Conservation (phyloP, 2,329 filamentous ascomycete species). For the Ceratocystis eucalypticola region DNA sequence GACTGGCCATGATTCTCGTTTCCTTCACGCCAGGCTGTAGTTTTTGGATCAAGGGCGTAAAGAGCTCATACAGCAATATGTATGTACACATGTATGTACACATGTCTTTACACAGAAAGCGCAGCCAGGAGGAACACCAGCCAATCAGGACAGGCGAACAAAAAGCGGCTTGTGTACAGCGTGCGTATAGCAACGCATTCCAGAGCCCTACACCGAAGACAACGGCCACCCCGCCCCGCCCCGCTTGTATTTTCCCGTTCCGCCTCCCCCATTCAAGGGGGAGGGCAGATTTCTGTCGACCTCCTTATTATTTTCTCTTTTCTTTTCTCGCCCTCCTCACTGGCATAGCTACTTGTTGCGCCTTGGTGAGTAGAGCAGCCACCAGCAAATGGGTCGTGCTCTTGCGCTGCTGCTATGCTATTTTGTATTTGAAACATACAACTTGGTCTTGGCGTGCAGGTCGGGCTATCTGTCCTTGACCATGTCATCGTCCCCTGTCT, state of each 20-base stretch:
- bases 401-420: neutral
- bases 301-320: neutral
- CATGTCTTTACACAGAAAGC: too few relatives aligned
- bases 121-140: too few relatives aligned
- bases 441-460: neutral
- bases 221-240: neutral
- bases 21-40: too few relatives aligned
- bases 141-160: neutral
- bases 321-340: neutral
- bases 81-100: too few relatives aligned
- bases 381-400: neutral
- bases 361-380: neutral
- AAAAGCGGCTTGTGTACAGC: neutral
- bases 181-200: neutral
- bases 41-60: too few relatives aligned
- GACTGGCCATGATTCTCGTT: too few relatives aligned
- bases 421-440: neutral
- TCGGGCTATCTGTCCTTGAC: neutral
- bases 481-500: neutral
- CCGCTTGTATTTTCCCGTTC: neutral
- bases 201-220: neutral
- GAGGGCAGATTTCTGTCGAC: neutral
- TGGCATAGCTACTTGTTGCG: too few relatives aligned
- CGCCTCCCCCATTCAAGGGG: neutral
- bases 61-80: too few relatives aligned